A percentile compares a stretch with the other conserved stretches of the same genome.
These are phyloP conservation scores for Podaxis mareebaensis DNA, from an alignment of 768 basidiomycete species.

Conservation along the genomic window DNA sequence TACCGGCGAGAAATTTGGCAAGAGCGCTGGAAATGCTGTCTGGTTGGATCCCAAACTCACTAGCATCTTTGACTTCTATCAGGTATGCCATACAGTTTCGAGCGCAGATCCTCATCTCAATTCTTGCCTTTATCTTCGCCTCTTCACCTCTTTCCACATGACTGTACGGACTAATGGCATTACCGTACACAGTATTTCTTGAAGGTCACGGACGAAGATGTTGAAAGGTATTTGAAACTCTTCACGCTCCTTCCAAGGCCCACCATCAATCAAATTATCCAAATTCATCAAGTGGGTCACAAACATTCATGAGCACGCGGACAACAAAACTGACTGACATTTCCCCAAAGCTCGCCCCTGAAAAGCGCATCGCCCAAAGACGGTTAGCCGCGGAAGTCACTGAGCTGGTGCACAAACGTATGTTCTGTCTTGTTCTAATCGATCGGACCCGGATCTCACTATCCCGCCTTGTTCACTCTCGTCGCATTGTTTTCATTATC, in stretches of 20 bases:
- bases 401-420: conserved; percentile 48
- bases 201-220: conserved; percentile 76
- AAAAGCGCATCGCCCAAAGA: conserved; percentile 47
- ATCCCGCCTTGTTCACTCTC: background rate
- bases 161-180: background rate
- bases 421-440: background rate
- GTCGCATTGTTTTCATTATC: conserved; percentile 11
- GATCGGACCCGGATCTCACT: background rate
- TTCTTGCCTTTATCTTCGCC: background rate
- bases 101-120: background rate
- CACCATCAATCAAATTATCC: conserved; percentile 57
- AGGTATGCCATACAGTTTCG: conserved; percentile 45
- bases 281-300: conserved; percentile 53
- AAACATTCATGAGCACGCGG: background rate
- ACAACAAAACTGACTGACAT: background rate
- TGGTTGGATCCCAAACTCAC: conserved; percentile 84
- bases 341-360: conserved; percentile 36
- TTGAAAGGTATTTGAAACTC: conserved; percentile 75
- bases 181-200: conserved; percentile 77
- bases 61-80: conserved; percentile 92
- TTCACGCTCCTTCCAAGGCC: conserved; percentile 74
- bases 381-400: conserved; percentile 54
- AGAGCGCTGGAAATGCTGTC: conserved; percentile 93
- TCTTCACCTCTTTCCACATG: no score
- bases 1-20: conserved; percentile 94